Base-by-base conservation (phyloP, 768 basidiomycete species). In the Kwoniella sp. region DNA sequence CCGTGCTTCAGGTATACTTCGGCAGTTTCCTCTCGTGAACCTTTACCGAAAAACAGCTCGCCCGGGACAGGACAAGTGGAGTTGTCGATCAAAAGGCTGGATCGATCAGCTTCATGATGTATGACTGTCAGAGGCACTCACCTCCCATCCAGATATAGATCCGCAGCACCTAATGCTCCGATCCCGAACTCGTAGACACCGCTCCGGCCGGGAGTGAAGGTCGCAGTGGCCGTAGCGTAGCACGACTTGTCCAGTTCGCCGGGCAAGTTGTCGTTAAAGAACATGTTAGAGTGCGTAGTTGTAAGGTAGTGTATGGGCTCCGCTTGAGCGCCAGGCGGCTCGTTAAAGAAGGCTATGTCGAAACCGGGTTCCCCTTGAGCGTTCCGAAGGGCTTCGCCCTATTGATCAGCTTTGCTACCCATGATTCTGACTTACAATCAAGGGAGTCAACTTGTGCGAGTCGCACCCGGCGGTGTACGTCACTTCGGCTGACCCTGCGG, bases 291-390 rank as follows among this genome's bases (percentile, higher is more conserved):
- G 47, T 23, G 22, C 19, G 45, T 43, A 17, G 41, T 43, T 22
- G 41, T 3, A 15, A 43, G 25, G 17, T 25, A 3, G 25, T 43
- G 41, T 28, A 43, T 43, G 12, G 41, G 17, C 23, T 40, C 53
- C 12, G 44, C 25, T 15, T 17, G 22, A n/a, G 22, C 38, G n/a
- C 23, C 17, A 15, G 69, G 75, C 59, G 82, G 79, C 55, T 83
- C 79, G 39, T 78, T 78, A 67, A 82, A 83, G 62, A 84, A 84
- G 1, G 37, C 19, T 33, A 81, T 80, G 63, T 81, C 82, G 15
- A 76, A 70, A 83, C 84, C 84, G 26, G 40, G 5, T 25, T 44
- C 17, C 42, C 59, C 46, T 28, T 53, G 46, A 46, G 53, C 27
- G 46, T 36, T 17, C 52, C 47, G 33, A 33, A 60, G 31, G 46